Evolutionary conservation across 2,329 filamentous ascomycete species (phyloP).

Genomic region (Macrophomina phaseolina): DNA sequence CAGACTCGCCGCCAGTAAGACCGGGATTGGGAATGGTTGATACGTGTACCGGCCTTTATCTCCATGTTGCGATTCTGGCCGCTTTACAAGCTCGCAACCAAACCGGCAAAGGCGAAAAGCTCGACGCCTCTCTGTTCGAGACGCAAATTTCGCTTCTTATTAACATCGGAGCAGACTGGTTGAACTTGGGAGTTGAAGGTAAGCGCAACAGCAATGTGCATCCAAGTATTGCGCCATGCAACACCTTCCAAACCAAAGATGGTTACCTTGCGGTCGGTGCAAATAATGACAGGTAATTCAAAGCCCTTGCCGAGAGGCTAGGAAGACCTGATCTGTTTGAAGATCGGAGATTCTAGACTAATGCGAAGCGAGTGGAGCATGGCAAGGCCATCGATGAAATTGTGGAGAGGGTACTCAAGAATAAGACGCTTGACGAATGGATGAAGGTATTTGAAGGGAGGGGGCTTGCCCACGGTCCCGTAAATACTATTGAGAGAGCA

Average conservation of each 20-base stretch:
- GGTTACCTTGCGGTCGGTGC: slow-evolving; percentile 41
- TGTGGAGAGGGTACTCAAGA: slow-evolving; percentile 44
- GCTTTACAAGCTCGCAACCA: slow-evolving; percentile 34
- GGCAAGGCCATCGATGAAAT: slow-evolving; percentile 42
- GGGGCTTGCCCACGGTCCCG: slow-evolving; percentile 54
- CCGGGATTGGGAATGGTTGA: slow-evolving; percentile 53
- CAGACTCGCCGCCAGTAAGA: slow-evolving; percentile 47
- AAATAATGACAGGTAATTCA: slow-evolving; percentile 48
- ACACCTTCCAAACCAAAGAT: slow-evolving; percentile 50
- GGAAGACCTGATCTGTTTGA: slow-evolving; percentile 34
- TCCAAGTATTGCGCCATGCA: slow-evolving; percentile 55
- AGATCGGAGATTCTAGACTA: slow-evolving; percentile 38
- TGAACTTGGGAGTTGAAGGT: slow-evolving; percentile 49
- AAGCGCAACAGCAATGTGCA: slow-evolving; percentile 54
- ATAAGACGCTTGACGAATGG: slow-evolving; percentile 50
- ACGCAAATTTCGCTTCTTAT: slow-evolving; percentile 50
- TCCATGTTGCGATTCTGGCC: slow-evolving; percentile 53
- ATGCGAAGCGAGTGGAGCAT: slow-evolving; percentile 39
- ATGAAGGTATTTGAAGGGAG: slow-evolving; percentile 47
- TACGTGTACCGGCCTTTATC: slow-evolving; percentile 52
- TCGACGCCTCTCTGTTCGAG: slow-evolving; percentile 55
- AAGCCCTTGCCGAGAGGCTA: slow-evolving; percentile 36
- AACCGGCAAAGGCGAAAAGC: slow-evolving; percentile 50
- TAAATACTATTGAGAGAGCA: slow-evolving; percentile 53
- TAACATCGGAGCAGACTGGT: slow-evolving; percentile 50